phyloP scores from a whole-genome alignment of 768 basidiomycete genomes.

The Leccinum subgranulosum region DNA sequence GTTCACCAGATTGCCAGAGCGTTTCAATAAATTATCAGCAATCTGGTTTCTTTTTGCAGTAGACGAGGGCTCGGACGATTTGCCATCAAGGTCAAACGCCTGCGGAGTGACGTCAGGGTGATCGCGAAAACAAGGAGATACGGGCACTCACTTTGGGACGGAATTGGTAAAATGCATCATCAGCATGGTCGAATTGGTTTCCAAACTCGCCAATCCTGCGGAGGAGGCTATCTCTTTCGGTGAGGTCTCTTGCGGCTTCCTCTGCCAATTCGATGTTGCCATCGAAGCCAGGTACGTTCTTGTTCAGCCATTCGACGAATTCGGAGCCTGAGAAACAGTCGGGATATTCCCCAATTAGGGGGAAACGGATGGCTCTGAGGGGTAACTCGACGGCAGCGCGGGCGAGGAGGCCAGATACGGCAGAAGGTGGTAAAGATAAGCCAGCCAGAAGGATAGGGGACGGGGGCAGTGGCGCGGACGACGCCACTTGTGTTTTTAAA shows the following conservation, averaged over 20 bases:
- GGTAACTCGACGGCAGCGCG: slow-evolving; percentile 73
- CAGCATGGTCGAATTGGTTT: slow-evolving; percentile 73
- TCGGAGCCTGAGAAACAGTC: slow-evolving; percentile 90
- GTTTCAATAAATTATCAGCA: slow-evolving; percentile 60
- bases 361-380: slow-evolving; percentile 68
- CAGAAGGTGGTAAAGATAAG: slow-evolving; percentile 58
- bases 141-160: slow-evolving; percentile 58
- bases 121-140: slow-evolving; percentile 15
- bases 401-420: slow-evolving; percentile 65
- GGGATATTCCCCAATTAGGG: slow-evolving; percentile 78
- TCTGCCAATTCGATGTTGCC: slow-evolving; percentile 78
- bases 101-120: slow-evolving; percentile 17
- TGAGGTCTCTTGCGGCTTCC: slow-evolving; percentile 56
- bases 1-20: slow-evolving; percentile 65
- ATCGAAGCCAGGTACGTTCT: slow-evolving; percentile 73
- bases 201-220: slow-evolving; percentile 81
- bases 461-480: slow-evolving; percentile 37
- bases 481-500: slow-evolving; percentile 35
- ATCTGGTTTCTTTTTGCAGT: slow-evolving; percentile 33
- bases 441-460: slow-evolving; percentile 73
- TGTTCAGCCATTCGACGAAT: slow-evolving; percentile 79
- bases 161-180: slow-evolving; percentile 84
- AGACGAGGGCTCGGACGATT: slow-evolving; percentile 21
- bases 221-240: slow-evolving; percentile 52
- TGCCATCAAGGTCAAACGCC: slow-evolving; percentile 31